These are phyloP conservation scores for Orbilia blumenaviensis DNA, from an alignment of 2,329 filamentous ascomycete genomes.

Conservation along the genomic window DNA sequence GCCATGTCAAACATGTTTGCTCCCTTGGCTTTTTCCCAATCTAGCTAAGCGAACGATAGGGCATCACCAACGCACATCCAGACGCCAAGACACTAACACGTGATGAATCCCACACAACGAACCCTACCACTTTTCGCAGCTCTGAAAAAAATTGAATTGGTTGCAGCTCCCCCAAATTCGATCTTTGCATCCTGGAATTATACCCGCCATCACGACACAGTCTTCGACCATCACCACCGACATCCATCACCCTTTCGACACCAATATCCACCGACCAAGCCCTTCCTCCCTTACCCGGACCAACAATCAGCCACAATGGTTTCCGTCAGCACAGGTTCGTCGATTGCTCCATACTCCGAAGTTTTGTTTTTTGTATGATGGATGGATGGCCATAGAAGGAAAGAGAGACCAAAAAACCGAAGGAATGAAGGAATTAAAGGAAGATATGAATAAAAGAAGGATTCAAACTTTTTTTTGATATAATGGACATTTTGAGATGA, in stretches of 20 bases:
- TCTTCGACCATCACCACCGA: conserved; percentile 4
- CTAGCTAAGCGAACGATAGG: conserved; percentile 6
- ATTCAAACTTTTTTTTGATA: too few species aligned
- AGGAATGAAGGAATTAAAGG: too few species aligned
- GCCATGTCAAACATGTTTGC: neutral
- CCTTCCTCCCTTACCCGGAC: neutral
- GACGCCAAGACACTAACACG: conserved; percentile 6
- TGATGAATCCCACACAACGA: conserved; percentile 43
- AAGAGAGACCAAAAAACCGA: too few species aligned
- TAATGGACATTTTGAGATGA: too few species aligned
- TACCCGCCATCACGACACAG: neutral
- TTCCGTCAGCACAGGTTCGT: conserved; percentile 49
- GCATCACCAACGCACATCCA: neutral
- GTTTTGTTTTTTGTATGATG: neutral
- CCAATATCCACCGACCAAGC: neutral
- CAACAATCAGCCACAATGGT: conserved; percentile 39
- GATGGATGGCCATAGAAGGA: neutral
- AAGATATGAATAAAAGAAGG: too few species aligned
- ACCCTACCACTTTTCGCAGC: conserved; percentile 10
- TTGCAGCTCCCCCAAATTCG: conserved; percentile 12
- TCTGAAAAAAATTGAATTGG: conserved; percentile 28
- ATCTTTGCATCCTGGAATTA: conserved; percentile 24
- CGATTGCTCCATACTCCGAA: neutral
- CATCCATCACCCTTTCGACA: conserved; percentile 7
- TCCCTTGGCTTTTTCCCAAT: neutral